Base-by-base conservation (phyloP, 1,284 basidiomycete species). In the Ustilago tritici region DNA sequence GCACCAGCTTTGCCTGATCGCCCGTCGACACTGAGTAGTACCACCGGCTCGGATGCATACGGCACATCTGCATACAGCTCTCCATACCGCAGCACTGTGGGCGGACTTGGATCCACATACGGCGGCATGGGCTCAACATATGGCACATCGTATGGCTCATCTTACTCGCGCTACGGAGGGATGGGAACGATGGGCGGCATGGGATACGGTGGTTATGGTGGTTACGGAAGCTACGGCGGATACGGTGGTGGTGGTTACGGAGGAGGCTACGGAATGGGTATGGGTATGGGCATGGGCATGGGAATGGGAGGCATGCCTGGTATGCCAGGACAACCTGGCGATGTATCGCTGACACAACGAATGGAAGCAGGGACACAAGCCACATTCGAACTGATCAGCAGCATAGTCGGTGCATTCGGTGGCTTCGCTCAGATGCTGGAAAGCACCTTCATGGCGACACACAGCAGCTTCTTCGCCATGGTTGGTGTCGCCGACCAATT, bases 391-490 rank as follows among this genome's bases (percentile, higher is more conserved):
- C 91, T 99, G 65, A 89, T 99, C 54, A 94, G 97, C 82, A 93
- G 92, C 40, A 93, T 99, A 84, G 96, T 99, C 50, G 94, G 95
- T 76, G 97, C 96, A 2, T 98, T 99, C 87, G 91, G 92, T 0
- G 95, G 95, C 14, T 92, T 99, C 70, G 93, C 97, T 0, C 97
- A 99, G 87, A 96, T 99, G 91, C 91, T 99, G 80, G 96, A 99
- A 87, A 93, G 91, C 49, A 99, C 97, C 4, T 99, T 98, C 87
- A 95, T 98, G 93, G 97, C 97, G 4, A 99, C 97, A 0, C 97
- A 99, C 87, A 95, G 93, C 4, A 93, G 92, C 50, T 99, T 99
- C 88, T 99, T 98, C 86, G 96, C 96, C 70, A 98, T 99, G 93
- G 95, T 98, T 63, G 95, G 95, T 71, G 95, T 99, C 34, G 91